phyloP scores from a whole-genome alignment of 2,329 filamentous ascomycete species.

The Fusarium sp. region DNA sequence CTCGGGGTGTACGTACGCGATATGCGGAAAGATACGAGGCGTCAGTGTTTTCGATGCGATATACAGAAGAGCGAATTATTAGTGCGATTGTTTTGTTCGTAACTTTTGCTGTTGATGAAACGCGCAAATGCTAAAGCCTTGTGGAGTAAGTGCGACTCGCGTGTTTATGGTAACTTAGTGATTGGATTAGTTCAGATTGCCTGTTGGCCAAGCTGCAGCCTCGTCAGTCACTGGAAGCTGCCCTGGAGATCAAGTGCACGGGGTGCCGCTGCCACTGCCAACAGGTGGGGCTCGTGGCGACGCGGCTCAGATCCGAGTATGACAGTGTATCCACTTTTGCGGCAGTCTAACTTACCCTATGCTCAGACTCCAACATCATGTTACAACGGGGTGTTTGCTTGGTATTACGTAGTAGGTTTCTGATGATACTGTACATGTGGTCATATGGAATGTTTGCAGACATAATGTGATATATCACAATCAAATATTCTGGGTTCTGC shows the following conservation, averaged over 20 bases:
- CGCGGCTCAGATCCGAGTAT: slow-evolving; percentile 19
- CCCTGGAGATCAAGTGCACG: slow-evolving; percentile 18
- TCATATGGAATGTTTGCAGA: too few relatives aligned
- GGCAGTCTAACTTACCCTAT: slow-evolving; percentile 8
- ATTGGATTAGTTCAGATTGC: slow-evolving; percentile 16
- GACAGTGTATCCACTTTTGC: not conserved
- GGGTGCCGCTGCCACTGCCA: not conserved
- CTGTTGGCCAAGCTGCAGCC: slow-evolving; percentile 20
- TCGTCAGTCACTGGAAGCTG: slow-evolving; percentile 17
- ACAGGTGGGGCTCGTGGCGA: slow-evolving; percentile 12
- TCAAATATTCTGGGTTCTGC: too few relatives aligned
- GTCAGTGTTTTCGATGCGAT: slow-evolving; percentile 24
- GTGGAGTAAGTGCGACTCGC: slow-evolving; percentile 38
- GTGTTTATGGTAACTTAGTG: slow-evolving; percentile 32
- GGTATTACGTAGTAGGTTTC: too few relatives aligned
- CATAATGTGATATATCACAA: too few relatives aligned
- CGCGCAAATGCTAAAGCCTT: slow-evolving; percentile 39
- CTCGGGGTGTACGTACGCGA: slow-evolving; percentile 32
- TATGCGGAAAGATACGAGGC: slow-evolving; percentile 18
- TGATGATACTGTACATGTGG: not conserved
- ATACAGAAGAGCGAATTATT: slow-evolving; percentile 15
- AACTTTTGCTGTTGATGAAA: slow-evolving; percentile 24
- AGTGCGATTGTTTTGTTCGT: slow-evolving; percentile 22
- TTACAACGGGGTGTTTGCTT: not conserved
- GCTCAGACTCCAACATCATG: not conserved